Evolutionary conservation across 2,329 filamentous ascomycete species (phyloP), one percentile per base, ranked within the genome.

Genomic region (Pseudopithomyces maydicus): DNA sequence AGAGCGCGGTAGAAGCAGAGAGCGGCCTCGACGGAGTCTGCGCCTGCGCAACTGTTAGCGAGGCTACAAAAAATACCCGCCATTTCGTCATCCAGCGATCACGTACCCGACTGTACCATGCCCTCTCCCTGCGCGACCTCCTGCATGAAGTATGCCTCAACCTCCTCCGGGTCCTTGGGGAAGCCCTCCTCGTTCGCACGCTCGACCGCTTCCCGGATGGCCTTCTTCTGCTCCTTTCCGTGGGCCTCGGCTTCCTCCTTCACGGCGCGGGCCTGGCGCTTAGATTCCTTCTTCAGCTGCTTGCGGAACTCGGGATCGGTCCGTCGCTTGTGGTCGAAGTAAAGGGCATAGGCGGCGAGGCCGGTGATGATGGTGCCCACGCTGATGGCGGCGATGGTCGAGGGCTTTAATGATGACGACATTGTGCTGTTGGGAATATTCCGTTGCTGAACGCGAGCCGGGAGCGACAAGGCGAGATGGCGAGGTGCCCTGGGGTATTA

Each of bases 1-100:
- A 99, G 86, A 43, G 93, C 95, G 84, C 93, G 96, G 86, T 98
- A 99, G 81, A 99, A 99, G 78, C 91, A 92, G 59, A 98, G 82
- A 46, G 95, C 94, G 50, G 95, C 91, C 65, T 97, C 93, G 57
- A 97, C 78, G 39, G 84, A 82, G 73, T 88, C 86, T 65, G 86
- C 80, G 67, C 88, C 88, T 90, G 67, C 32, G 26, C 36, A 32
- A 49, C 5, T 17, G 43, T 70, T 53, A 72, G 69, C 55, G 5
- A 55, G 33, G 29, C 39, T n/a, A 38, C 14, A n/a, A 47, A 32
- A 14, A n/a, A 38, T 2, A 6, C 17, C 4, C 17, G 49, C 8
- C 38, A 36, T 6, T 6, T 35, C 20, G 19, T 14, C 3, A n/a
- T 32, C 1, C 19, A 8, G 15, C 10, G 22, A 33, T 15, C 12